A percentile compares a stretch with the other conserved stretches of the same genome.
These are phyloP conservation scores for Sugiyamaella mastotermitis DNA, from an alignment of 805 yeast genomes.

Conservation along the genomic window DNA sequence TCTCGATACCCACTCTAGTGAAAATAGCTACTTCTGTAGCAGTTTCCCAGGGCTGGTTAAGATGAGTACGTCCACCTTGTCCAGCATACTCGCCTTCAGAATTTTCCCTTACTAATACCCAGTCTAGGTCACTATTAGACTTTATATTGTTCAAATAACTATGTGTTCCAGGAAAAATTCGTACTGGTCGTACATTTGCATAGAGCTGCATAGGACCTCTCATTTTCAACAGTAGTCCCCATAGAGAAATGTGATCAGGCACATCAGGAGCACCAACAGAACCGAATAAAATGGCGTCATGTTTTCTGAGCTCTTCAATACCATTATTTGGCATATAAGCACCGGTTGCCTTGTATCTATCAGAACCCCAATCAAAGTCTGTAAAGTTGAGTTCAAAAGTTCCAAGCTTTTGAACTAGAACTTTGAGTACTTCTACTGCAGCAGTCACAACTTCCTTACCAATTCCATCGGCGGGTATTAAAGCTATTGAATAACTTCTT, in stretches of 20 bases:
- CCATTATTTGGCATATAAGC: constrained; percentile 17
- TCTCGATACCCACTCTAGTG: constrained; percentile 16
- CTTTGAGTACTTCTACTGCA: constrained; percentile 13
- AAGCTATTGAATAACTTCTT: constrained; percentile 11
- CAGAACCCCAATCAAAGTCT: constrained; percentile 17
- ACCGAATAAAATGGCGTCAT: constrained; percentile 17
- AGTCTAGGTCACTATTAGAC: constrained; percentile 2
- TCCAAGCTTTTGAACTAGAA: background rate
- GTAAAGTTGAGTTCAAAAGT: constrained; percentile 10
- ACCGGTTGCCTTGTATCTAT: constrained; percentile 13
- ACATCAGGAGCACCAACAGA: constrained; percentile 20
- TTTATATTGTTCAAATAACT: constrained; percentile 1
- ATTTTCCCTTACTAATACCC: constrained; percentile 10
- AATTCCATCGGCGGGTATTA: constrained; percentile 20
- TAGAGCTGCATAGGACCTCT: constrained; percentile 15
- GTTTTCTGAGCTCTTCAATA: constrained; percentile 9
- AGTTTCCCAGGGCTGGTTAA: constrained; percentile 18
- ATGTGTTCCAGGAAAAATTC: constrained; percentile 10
- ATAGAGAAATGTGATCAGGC: constrained; percentile 17
- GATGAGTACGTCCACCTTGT: constrained; percentile 20
- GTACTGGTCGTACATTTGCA: constrained; percentile 18
- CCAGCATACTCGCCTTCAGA: constrained; percentile 21
- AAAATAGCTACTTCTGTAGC: constrained; percentile 20
- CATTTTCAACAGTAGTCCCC: constrained; percentile 14
- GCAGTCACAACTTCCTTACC: constrained; percentile 17